Conservation (phyloP, 2,329 filamentous ascomycete species). For the Fusarium bulbicola region DNA sequence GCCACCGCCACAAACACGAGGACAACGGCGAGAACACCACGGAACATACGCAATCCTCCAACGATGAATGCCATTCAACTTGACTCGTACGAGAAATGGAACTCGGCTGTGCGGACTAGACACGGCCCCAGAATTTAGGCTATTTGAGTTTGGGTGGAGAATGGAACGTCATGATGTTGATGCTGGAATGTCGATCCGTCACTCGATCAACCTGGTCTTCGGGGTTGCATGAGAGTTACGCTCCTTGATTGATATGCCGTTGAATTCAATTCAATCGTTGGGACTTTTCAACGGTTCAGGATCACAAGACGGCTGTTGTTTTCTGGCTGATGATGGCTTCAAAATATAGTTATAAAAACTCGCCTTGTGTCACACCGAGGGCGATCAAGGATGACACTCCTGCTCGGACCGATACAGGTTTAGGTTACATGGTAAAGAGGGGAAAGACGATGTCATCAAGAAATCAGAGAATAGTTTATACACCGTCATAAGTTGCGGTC, state of each 20-base stretch:
- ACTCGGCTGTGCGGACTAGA: not conserved
- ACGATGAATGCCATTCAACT: not conserved
- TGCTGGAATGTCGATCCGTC: constrained; percentile 7
- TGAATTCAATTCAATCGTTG: not conserved
- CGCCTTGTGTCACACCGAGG: constrained; percentile 7
- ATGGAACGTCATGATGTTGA: constrained; percentile 11
- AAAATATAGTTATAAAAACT: not conserved
- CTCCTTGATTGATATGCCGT: not conserved
- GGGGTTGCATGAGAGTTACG: not conserved
- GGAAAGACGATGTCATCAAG: constrained; percentile 20
- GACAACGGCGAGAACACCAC: constrained; percentile 5
- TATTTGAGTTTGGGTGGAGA: constrained; percentile 16
- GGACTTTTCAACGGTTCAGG: not conserved
- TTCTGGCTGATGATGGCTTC: not conserved
- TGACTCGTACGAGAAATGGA: not conserved
- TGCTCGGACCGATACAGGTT: constrained; percentile 16
- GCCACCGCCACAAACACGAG: constrained; percentile 19
- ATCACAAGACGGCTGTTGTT: not conserved
- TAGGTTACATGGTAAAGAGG: constrained; percentile 10
- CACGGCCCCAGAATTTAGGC: constrained; percentile 12
- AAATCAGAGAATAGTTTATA: not conserved
- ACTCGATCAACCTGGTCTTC: constrained; percentile 5
- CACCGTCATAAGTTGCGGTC: not conserved
- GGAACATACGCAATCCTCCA: not conserved
- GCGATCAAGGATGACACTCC: constrained; percentile 18